Evolutionary conservation across 176 grass and related monocot species (phyloP), one percentile per base, ranked within the genome.

Genomic region (Poa annua): DNA sequence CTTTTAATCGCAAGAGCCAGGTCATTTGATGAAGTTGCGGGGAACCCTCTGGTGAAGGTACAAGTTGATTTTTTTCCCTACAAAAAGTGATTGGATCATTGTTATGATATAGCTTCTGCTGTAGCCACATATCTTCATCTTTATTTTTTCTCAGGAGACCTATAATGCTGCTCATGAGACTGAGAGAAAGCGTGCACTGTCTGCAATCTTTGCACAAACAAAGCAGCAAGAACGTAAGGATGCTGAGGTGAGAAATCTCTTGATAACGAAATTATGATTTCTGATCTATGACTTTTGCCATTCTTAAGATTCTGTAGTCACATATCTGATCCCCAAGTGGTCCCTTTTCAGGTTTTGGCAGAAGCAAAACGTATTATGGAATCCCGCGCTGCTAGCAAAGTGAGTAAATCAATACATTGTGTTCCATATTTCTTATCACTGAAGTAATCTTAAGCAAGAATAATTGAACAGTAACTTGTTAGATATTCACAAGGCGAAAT

Each of bases 341-440:
- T 74, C 6, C 32, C 11, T 55, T 87, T 93, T 89, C 80, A 98
- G 96, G 93, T 90, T 81, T 88, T 98, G 54, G 85, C 91, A 48
- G 96, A 95, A 92, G 96, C 96, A 59, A 98, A 98, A 81, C 89
- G 88, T 34, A 98, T 98, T 83, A 88, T 91, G 87, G 96, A 98
- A 79, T 87, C 91, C 32, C 90, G 93, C 6, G 82, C 86, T 87
- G 89, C 96, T 92, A 98, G 44, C 76, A 95, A 93, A 88, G 96
- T 98, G 79, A 91, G 86, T 90, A 83, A 75, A 86, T 21, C 32
- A 50, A 35, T 60, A 35, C 22, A 48, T 16, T 19, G 78, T 5
- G 41, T 83, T 82, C 67, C 39, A 51, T 72, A 73, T 56, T 26
- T 85, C 36, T 26, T 65, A 51, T 50, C 65, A 32, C 57, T 33